phyloP scores from a whole-genome alignment of 257 asterid genomes.

The Penstemon newberryi region DNA sequence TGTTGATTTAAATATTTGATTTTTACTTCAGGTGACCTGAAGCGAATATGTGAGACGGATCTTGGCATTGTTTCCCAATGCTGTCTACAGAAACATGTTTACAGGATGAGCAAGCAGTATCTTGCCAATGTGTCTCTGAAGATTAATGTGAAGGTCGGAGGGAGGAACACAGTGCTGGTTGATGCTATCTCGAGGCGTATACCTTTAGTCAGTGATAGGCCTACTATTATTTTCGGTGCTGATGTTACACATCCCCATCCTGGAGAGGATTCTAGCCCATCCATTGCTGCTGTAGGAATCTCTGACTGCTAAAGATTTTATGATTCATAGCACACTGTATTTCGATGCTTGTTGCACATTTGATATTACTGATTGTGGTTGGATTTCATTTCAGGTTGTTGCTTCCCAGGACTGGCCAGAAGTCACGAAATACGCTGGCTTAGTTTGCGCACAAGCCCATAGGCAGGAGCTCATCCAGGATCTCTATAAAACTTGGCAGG shows the following conservation, averaged over 20 bases:
- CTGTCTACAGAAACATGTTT: conserved; percentile 37
- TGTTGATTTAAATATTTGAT: neutral
- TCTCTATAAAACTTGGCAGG: conserved; percentile 76
- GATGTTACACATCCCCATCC: conserved; percentile 61
- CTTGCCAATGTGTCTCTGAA: conserved; percentile 53
- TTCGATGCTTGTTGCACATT: neutral
- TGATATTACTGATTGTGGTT: conserved; percentile 2
- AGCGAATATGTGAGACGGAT: conserved; percentile 92
- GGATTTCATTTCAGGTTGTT: conserved; percentile 63
- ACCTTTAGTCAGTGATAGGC: conserved; percentile 51
- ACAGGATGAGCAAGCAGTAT: conserved; percentile 49
- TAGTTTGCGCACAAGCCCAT: conserved; percentile 93
- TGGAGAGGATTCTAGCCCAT: conserved; percentile 60
- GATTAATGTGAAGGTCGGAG: conserved; percentile 62
- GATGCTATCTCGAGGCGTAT: conserved; percentile 62
- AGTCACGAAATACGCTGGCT: conserved; percentile 85
- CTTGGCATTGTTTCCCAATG: conserved; percentile 98
- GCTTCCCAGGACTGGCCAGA: conserved; percentile 99
- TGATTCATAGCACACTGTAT: neutral
- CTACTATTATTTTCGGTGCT: conserved; percentile 57
- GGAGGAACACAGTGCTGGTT: conserved; percentile 55
- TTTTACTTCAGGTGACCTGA: conserved; percentile 64
- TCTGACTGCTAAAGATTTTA: neutral
- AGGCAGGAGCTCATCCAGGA: conserved; percentile 91
- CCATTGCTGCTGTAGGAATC: conserved; percentile 76